Evolutionary conservation across 805 yeast genomes (phyloP), one percentile per base, ranked within the genome.

Genomic region (Saturnispora mendoncae): DNA sequence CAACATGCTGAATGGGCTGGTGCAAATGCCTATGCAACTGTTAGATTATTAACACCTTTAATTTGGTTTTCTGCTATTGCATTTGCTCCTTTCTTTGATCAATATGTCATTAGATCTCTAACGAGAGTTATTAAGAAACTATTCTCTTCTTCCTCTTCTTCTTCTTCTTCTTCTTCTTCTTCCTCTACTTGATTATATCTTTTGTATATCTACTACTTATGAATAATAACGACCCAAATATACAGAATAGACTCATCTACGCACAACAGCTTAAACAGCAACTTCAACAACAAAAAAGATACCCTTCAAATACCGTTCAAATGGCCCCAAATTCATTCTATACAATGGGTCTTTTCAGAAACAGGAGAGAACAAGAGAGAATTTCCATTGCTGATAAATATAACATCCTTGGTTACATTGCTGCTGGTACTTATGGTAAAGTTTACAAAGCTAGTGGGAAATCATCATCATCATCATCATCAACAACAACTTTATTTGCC

Each of bases 371-470:
- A 55, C 60, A 71, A 20, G 62, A 73, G 12, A 64, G 95, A 39
- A 69, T 75, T 24, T 78, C 84, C 2, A 95, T 92, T 3, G 64
- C 86, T n/a, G 80, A 81, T 39, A 82, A 80, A 51, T 92, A 88
- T 61, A 88, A 82, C 47, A 81, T 92, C 45, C 63, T 87, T 14
- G 98, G 98, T 0, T 92, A 92, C 61, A 92, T 92, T 44, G 98
- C 98, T 1, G 96, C 98, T 0, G 98, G 98, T 30, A 92, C 98
- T 0, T 92, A 92, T 60, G 98, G 98, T 44, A 75, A 86, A 44
- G 95, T 86, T 18, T 92, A 87, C 66, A 90, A 92, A 57, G 97
- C 43, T 45, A n/a, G n/a, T n/a, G n/a, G n/a, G n/a, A n/a, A n/a
- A n/a, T n/a, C n/a, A n/a, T 54, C 33, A 52, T 49, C 31, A 44